Conservation (phyloP, 306 rosid species). For the Quercus bicolor region DNA sequence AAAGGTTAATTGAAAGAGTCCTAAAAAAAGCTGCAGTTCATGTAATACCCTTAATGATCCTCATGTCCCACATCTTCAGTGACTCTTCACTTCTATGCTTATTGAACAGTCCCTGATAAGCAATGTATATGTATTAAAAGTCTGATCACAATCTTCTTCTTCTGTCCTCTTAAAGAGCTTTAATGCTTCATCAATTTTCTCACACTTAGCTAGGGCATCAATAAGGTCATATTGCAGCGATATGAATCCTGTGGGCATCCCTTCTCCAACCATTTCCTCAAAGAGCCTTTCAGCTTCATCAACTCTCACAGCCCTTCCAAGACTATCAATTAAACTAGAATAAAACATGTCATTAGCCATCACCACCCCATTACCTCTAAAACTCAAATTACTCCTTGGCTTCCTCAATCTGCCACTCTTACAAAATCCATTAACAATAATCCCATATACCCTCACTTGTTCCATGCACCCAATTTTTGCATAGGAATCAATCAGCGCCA, state of each 20-base stretch:
- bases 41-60: constrained; percentile 79
- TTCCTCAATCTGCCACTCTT: constrained; percentile 79
- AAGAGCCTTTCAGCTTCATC: constrained; percentile 74
- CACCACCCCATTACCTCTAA: constrained; percentile 34
- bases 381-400: constrained; percentile 55
- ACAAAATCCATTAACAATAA: constrained; percentile 73
- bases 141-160: constrained; percentile 73
- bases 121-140: constrained; percentile 74
- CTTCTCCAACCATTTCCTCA: constrained; percentile 57
- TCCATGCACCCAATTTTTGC: constrained; percentile 59
- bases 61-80: constrained; percentile 67
- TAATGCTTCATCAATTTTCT: constrained; percentile 64
- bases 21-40: constrained; percentile 80
- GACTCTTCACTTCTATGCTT: constrained; percentile 77
- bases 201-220: constrained; percentile 63
- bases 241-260: constrained; percentile 70
- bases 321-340: constrained; percentile 76
- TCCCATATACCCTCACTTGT: constrained; percentile 78
- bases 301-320: constrained; percentile 81
- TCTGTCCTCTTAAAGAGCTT: constrained; percentile 61
- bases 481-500: constrained; percentile 66
- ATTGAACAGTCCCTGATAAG: constrained; percentile 68
- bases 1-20: constrained; percentile 75
- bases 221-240: constrained; percentile 73
- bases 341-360: constrained; percentile 63